Evolutionary conservation across 805 yeast genomes (phyloP).

Genomic region (Pichia heedii): DNA sequence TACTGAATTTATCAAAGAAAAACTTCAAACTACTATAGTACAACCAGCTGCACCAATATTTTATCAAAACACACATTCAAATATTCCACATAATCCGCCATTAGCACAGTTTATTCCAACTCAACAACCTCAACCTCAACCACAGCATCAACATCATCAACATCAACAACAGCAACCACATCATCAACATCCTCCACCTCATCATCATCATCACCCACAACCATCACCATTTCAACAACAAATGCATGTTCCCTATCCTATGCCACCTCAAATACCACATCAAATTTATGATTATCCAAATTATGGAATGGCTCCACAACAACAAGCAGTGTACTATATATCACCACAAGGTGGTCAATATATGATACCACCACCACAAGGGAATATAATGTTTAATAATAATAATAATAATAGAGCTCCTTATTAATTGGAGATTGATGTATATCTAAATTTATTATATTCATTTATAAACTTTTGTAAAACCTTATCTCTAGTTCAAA

Average conservation of each 20-base stretch:
- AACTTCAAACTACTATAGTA: neutral
- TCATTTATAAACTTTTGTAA: neutral
- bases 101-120: neutral
- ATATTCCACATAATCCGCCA: neutral
- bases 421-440: neutral
- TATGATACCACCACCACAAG: neutral
- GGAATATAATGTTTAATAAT: neutral
- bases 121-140: neutral
- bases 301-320: neutral
- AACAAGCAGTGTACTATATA: neutral
- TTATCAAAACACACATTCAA: neutral
- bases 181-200: neutral
- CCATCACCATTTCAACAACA: neutral
- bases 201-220: neutral
- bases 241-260: neutral
- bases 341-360: neutral
- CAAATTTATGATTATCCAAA: neutral
- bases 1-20: neutral
- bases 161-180: neutral
- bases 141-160: neutral
- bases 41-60: neutral
- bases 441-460: neutral
- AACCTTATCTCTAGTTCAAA: neutral
- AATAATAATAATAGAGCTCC: neutral
- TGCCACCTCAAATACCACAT: slow-evolving; percentile 3